phyloP scores from a whole-genome alignment of 1,284 basidiomycete genomes.

The Melampsora larici-populina region DNA sequence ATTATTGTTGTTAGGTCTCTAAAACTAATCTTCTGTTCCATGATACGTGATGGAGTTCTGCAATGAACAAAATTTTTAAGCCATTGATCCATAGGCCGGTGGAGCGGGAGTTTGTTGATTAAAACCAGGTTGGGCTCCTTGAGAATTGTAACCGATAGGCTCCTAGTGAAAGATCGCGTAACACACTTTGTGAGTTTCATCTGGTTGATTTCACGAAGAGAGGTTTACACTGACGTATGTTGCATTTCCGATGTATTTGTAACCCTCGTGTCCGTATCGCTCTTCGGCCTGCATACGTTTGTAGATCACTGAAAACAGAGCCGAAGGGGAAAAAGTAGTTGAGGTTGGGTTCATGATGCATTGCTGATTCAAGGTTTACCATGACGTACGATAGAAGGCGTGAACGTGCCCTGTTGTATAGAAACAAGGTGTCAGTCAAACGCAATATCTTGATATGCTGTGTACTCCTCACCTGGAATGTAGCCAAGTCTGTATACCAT shows the following conservation, averaged over 20 bases:
- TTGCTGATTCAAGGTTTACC: neutral
- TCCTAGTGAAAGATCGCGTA: slow-evolving; percentile 6
- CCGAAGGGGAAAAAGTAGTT: neutral
- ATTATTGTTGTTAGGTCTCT: no score
- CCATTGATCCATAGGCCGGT: slow-evolving; percentile 35
- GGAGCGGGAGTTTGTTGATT: neutral
- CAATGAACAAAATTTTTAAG: neutral
- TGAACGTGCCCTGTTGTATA: slow-evolving; percentile 55
- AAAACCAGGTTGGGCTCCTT: neutral
- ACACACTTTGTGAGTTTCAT: neutral
- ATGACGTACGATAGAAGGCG: slow-evolving; percentile 51
- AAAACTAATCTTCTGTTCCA: no score
- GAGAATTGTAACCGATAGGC: slow-evolving; percentile 23
- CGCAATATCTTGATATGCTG: no score
- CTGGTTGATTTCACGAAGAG: neutral
- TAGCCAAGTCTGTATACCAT: slow-evolving; percentile 20
- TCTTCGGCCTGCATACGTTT: slow-evolving; percentile 75
- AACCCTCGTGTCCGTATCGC: slow-evolving; percentile 66
- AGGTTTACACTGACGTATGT: slow-evolving; percentile 21
- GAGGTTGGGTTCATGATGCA: neutral
- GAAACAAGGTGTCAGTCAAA: neutral
- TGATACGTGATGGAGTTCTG: no score
- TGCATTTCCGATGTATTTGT: slow-evolving; percentile 57
- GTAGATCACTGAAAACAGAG: slow-evolving; percentile 63
- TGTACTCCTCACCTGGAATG: slow-evolving; percentile 26